Percentiles rank a stretch among this genome's conserved stretches.
Evolutionary conservation across 495 filamentous ascomycete species (phyloP).

Genomic region (Neurospora tetrasperma): DNA sequence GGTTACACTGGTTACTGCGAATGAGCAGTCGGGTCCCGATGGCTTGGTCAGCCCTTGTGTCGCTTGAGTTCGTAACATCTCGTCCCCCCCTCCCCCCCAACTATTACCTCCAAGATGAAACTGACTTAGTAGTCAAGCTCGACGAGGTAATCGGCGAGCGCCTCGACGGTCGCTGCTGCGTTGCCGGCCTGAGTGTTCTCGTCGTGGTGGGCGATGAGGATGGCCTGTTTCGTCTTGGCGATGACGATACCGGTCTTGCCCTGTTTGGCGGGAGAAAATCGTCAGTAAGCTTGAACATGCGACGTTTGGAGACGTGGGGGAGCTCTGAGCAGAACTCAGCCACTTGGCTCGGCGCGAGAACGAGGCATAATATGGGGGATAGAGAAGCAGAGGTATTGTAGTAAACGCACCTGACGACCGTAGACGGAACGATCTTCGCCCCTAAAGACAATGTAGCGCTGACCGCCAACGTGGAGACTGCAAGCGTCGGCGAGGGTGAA

Average conservation of each 20-base stretch:
- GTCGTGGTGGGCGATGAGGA: slow-evolving; percentile 77
- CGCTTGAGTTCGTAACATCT: too few relatives aligned
- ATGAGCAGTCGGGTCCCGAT: too few relatives aligned
- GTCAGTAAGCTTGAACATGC: background rate
- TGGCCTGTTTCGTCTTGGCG: slow-evolving; percentile 71
- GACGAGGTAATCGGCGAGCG: slow-evolving; percentile 66
- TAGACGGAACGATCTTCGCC: slow-evolving; percentile 71
- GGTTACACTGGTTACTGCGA: too few relatives aligned
- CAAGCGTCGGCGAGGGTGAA: slow-evolving; percentile 44
- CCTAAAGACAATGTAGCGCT: slow-evolving; percentile 60
- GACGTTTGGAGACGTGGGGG: too few relatives aligned
- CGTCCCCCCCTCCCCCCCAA: background rate
- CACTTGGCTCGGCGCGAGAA: too few relatives aligned
- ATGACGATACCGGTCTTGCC: slow-evolving; percentile 70
- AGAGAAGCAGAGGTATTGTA: too few relatives aligned
- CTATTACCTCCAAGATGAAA: background rate
- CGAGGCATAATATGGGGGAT: background rate
- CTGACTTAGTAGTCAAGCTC: slow-evolving; percentile 54
- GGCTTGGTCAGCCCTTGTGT: too few relatives aligned
- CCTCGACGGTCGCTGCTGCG: slow-evolving; percentile 53
- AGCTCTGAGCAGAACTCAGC: too few relatives aligned
- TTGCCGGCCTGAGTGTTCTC: slow-evolving; percentile 57
- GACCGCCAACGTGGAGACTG: slow-evolving; percentile 63
- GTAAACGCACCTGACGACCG: slow-evolving; percentile 66
- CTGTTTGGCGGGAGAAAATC: slow-evolving; percentile 30